Base-by-base conservation (phyloP, 106 monocot species). In the Gastrodia elata region DNA sequence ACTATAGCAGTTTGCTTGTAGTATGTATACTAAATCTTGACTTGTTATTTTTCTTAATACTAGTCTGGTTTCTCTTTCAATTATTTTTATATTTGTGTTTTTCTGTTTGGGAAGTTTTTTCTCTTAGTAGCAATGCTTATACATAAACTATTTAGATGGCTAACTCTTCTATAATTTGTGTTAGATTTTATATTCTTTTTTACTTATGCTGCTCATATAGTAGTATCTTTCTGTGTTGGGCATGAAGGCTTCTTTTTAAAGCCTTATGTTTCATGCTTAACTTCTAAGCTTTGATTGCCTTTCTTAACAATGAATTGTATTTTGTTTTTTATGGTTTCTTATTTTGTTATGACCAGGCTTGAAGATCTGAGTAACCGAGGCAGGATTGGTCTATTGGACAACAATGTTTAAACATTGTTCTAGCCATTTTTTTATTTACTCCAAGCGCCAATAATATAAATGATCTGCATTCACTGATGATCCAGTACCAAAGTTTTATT, bases 1-100 rank as follows among this genome's bases (percentile, higher is more conserved):
- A 79, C 71, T 93, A 89, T 74, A 84, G 84, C 68, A 82, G 84
- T 41, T 93, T 89, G 92, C 87, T 93, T 87, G 86, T 83, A 70
- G 92, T 93, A 82, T 30, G 83, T 26, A 71, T 11, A 38, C 26
- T 24, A 67, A 61, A 38, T 5, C 30, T 61, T 32, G 30, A 61
- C 9, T 61, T 61, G 61, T 30, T 61, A 2, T 13, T 4, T 61
- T 61, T 8, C 61, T 24, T 30, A 32, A 8, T 30, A 33, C 30
- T 10, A 32, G 14, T 11, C 20, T 24, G 20, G n/a, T 30, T 61
- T 61, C 14, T 61, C 27, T 61, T 25, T 61, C 30, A 9, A 11
- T 20, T 67, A 67, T 37, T 38, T 36, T 3, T 13, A 67, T 37
- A 38, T 20, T 59, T 38, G 67, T 67, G 7, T n/a, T 37, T 67